A percentile compares a stretch with the other conserved stretches of the same genome.
These are phyloP conservation scores for Pichia sp. DNA, from an alignment of 1,139 yeast genomes.

Conservation along the genomic window DNA sequence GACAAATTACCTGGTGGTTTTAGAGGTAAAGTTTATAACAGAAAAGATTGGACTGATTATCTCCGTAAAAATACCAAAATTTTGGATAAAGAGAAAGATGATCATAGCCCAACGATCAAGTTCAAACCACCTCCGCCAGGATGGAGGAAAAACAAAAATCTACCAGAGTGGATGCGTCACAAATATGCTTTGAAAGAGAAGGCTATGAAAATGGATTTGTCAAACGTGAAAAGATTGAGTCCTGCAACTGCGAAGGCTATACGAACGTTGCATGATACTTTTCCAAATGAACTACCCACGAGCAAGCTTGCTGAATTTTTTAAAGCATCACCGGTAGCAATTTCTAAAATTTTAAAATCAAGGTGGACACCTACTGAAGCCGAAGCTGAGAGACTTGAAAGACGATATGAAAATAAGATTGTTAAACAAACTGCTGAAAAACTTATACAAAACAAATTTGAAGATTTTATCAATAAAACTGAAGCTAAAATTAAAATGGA, in stretches of 20 bases:
- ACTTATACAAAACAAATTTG: constrained; percentile 19
- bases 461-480: constrained; percentile 22
- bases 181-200: constrained; percentile 54
- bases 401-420: constrained; percentile 22
- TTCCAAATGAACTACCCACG: constrained; percentile 51
- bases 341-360: constrained; percentile 70
- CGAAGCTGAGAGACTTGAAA: constrained; percentile 33
- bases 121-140: constrained; percentile 32
- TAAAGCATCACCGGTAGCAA: constrained; percentile 73
- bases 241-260: constrained; percentile 66
- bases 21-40: constrained; percentile 27
- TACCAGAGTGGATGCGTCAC: constrained; percentile 64
- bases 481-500: constrained; percentile 26
- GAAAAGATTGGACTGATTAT: constrained; percentile 23
- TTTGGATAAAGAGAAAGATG: constrained; percentile 12
- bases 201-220: constrained; percentile 19
- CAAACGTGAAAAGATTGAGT: constrained; percentile 46
- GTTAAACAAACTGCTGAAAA: constrained; percentile 16
- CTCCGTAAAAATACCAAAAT: constrained; percentile 21
- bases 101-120: background rate
- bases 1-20: constrained; percentile 27
- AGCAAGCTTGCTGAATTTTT: constrained; percentile 58
- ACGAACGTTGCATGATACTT: constrained; percentile 41
- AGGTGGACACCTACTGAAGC: constrained; percentile 62
- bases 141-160: constrained; percentile 34